Base-by-base conservation (phyloP, 140 eudicot species). In the Ambrosia hybrid region DNA sequence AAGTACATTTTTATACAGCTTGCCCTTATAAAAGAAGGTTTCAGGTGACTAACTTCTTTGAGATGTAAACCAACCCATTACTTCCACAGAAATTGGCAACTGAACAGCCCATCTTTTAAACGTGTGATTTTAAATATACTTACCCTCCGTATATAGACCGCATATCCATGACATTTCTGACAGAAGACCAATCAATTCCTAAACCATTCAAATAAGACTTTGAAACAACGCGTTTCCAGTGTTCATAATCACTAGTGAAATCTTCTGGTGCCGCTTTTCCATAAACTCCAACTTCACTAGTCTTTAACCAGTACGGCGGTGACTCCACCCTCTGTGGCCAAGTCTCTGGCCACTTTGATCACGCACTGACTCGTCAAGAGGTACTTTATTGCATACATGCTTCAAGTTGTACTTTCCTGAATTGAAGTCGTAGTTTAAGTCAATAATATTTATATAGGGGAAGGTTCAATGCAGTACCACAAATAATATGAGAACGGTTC, bases 81-180 rank as follows among this genome's bases (percentile, higher is more conserved):
- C 30, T 21, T 21, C 30, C 30, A 21, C 30, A 21, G 30, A 21
- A 21, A 21, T 21, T 21, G 30, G 30, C 30, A 21, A 21, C 30
- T 21, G 30, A 21, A 21, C 30, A 0, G 30, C 30, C 30, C 30
- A 21, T 21, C 30, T 21, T 21, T 21, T 21, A 21, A 21, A 21
- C 30, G 6, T 6, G 46, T 41, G 46, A 41, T n/a, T 41, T 41
- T 41, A 9, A 41, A 41, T 41, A 41, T 41, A 41, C 79, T 75
- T 76, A 87, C 93, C 93, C 93, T 82, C 93, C 93, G 7, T 87
- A 87, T 9, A 82, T 76, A 48, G 93, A 83, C 21, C 81, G 82
- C 93, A 87, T 87, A 74, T 87, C 93, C 93, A 87, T 87, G 43
- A 84, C 89, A 36, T 87, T 87, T 72, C 93, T 82, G 64, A 87